phyloP scores from a whole-genome alignment of 2,329 filamentous ascomycete species.

The Cladorrhinum sp. region DNA sequence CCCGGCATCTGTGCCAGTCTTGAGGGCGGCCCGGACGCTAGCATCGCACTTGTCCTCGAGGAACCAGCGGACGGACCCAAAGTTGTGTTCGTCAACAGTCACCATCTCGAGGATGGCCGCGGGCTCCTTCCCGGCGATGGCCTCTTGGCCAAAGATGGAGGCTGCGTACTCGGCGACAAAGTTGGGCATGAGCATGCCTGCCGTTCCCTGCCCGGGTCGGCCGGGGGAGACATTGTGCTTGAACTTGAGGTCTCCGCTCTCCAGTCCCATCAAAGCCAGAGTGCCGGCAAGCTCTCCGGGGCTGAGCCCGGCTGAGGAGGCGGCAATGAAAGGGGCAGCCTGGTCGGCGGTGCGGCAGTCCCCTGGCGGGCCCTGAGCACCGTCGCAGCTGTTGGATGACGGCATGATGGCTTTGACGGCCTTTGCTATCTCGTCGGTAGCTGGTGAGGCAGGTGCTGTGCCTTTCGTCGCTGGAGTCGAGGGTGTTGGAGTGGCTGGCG shows the following conservation, averaged over 20 bases:
- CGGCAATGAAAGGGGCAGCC: conserved; percentile 56
- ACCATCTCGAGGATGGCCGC: conserved; percentile 45
- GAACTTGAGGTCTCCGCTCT: conserved; percentile 67
- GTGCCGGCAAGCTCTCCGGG: conserved; percentile 68
- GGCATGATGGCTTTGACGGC: conserved; percentile 57
- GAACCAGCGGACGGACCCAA: conserved; percentile 53
- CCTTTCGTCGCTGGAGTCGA: background rate
- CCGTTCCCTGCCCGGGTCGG: conserved; percentile 68
- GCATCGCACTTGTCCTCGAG: conserved; percentile 42
- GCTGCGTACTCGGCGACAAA: conserved; percentile 41
- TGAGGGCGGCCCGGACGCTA: conserved; percentile 35
- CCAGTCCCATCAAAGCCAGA: conserved; percentile 67
- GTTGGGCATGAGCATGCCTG: conserved; percentile 46
- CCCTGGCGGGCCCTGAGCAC: conserved; percentile 40
- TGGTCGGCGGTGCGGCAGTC: conserved; percentile 66
- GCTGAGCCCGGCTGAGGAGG: conserved; percentile 55
- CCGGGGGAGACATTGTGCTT: conserved; percentile 58
- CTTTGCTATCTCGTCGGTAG: conserved; percentile 1
- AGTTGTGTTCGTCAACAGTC: conserved; percentile 50
- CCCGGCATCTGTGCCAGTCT: conserved; percentile 38
- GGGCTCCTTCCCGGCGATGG: conserved; percentile 34
- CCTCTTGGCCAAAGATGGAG: conserved; percentile 33
- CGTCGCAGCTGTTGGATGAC: conserved; percentile 49
- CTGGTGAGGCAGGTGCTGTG: background rate
- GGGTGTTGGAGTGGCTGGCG: background rate